Evolutionary conservation across 139 green algal genomes (phyloP), one percentile per base, ranked within the genome.

Genomic region (Gonium pectorale): DNA sequence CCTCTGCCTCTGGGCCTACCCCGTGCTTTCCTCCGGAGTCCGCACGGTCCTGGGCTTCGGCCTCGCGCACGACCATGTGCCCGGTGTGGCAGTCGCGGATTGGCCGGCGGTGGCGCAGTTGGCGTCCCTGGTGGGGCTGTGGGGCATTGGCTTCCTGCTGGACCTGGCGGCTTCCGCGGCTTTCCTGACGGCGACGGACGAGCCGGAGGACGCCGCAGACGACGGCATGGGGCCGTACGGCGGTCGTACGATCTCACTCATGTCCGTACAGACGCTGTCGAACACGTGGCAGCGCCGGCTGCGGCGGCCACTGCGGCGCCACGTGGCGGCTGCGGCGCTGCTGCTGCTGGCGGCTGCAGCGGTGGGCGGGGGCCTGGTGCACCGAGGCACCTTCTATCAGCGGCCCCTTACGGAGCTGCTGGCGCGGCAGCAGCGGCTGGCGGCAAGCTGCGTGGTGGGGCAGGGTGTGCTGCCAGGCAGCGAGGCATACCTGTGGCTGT

Each of bases 401-500:
- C 59, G 38, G 22, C 59, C 75, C 0, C 41, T 82, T 13, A n/a
- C 6, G 1, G 35, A 8, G n/a, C 29, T 13, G 40, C 24, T 82
- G 40, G 75, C n/a, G 27, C 17, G 4, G 26, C 29, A 72, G 75
- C 75, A 37, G 29, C 43, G n/a, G 2, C 59, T 82, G 59, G 22
- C 59, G 7, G 75, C 46, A 5, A 72, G 59, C 59, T 82, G 75
- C 56, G 13, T 82, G 41, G n/a, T 40, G 59, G 54, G 6, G 22
- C 60, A 84, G 78, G 33, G 19, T 8, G 78, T 11, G 62, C n/a
- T 29, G 15, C 24, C 43, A 31, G 78, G 78, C 62, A 75, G 62
- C 63, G 78, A 66, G 46, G 62, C n/a, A 33, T 84, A 84, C 31
- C 21, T 84, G 64, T 66, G 43, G 78, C 43, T 84, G 31, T 84